These are phyloP conservation scores for Roridomyces roridus DNA, from an alignment of 768 basidiomycete genomes.

Conservation along the genomic window DNA sequence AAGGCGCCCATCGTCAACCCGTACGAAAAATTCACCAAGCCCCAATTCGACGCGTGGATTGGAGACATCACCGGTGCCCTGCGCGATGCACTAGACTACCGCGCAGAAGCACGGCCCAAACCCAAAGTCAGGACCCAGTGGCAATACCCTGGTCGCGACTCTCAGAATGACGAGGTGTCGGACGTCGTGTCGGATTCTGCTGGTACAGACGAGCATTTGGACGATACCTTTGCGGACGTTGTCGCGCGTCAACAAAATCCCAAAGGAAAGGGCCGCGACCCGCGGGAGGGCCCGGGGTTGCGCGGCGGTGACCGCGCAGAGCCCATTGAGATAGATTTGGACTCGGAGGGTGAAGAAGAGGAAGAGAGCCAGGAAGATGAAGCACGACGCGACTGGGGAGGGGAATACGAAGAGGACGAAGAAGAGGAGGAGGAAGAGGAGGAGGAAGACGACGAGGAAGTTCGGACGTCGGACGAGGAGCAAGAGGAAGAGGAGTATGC, in stretches of 20 bases:
- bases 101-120: constrained; percentile 32
- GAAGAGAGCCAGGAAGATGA: constrained; percentile 29
- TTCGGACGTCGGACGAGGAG: constrained; percentile 26
- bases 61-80: constrained; percentile 64
- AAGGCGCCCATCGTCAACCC: constrained; percentile 70
- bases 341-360: constrained; percentile 41
- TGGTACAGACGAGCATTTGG: constrained; percentile 37
- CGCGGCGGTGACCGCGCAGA: constrained; percentile 42
- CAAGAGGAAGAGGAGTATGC: constrained; percentile 34
- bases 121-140: constrained; percentile 22
- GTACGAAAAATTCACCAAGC: constrained; percentile 73
- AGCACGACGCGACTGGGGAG: constrained; percentile 26
- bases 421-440: constrained; percentile 29
- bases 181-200: constrained; percentile 25
- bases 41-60: constrained; percentile 77
- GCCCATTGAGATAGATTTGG: constrained; percentile 54
- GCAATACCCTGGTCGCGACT: constrained; percentile 14
- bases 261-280: constrained; percentile 69
- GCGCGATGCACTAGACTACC: constrained; percentile 62
- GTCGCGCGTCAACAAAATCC: constrained; percentile 49
- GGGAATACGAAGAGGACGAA: constrained; percentile 24
- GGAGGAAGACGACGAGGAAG: constrained; percentile 30
- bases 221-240: constrained; percentile 62
- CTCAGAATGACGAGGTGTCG: constrained; percentile 24
- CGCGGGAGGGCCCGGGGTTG: constrained; percentile 63